phyloP scores from a whole-genome alignment of 1,139 yeast species.

The Hanseniaspora sp. region DNA sequence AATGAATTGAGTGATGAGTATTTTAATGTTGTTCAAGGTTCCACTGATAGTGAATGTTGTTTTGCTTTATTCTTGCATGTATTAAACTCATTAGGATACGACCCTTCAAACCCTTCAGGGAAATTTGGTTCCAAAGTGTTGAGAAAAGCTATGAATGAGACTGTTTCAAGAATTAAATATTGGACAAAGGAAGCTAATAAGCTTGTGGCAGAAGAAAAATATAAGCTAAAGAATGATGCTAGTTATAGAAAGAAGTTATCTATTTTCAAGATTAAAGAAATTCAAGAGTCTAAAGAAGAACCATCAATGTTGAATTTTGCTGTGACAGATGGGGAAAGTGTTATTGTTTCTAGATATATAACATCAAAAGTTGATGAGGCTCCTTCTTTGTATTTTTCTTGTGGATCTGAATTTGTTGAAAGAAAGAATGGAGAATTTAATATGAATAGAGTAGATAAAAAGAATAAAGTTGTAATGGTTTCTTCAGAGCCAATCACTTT shows the following conservation, averaged over 20 bases:
- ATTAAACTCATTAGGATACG: conserved; percentile 59
- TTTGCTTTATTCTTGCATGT: conserved; percentile 81
- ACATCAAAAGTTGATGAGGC: conserved; percentile 89
- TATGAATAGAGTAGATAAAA: conserved; percentile 86
- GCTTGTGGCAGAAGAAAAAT: conserved; percentile 17
- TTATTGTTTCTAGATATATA: conserved; percentile 78
- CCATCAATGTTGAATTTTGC: conserved; percentile 90
- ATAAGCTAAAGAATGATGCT: background rate
- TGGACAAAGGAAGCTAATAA: conserved; percentile 39
- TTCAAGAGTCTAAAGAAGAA: conserved; percentile 40
- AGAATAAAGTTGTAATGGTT: conserved; percentile 89
- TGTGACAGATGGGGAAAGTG: conserved; percentile 84
- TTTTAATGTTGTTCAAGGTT: conserved; percentile 73
- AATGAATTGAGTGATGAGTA: conserved; percentile 68
- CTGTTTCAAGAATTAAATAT: conserved; percentile 60
- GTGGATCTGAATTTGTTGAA: conserved; percentile 85
- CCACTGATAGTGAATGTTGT: conserved; percentile 92
- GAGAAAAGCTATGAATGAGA: conserved; percentile 57
- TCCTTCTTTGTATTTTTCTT: conserved; percentile 86
- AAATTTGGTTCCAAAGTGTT: conserved; percentile 48
- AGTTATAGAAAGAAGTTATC: conserved; percentile 7
- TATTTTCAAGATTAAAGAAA: conserved; percentile 31
- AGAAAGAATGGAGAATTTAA: conserved; percentile 80
- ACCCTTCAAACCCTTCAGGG: conserved; percentile 43
- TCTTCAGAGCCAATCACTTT: conserved; percentile 95